A percentile compares a stretch with the other conserved stretches of the same genome.
phyloP scores from a whole-genome alignment of 2,329 filamentous ascomycete genomes.

The Trichophaea hybrida region DNA sequence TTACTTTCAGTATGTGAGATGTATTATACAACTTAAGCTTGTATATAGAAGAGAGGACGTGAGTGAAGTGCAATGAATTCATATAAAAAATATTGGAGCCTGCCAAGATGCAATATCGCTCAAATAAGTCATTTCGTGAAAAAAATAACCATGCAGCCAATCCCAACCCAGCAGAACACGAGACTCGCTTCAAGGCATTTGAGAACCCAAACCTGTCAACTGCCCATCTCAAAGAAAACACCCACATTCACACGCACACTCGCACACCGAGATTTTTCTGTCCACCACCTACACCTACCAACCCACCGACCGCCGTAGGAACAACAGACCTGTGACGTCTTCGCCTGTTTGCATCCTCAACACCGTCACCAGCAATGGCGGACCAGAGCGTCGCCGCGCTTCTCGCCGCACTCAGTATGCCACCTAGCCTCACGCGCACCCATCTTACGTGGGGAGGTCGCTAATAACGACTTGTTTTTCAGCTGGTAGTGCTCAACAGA shows the following conservation, averaged over 20 bases:
- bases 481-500: conserved; percentile 13
- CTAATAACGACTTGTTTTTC: conserved; percentile 4
- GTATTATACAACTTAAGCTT: no score
- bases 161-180: not conserved
- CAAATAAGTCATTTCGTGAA: not conserved
- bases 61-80: no score
- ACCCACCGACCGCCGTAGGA: not conserved
- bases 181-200: not conserved
- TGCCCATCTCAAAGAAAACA: not conserved
- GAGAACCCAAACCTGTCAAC: not conserved
- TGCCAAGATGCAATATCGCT: no score
- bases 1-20: no score
- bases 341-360: not conserved
- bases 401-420: conserved; percentile 26
- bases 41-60: no score
- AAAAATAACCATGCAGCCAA: not conserved
- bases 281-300: not conserved
- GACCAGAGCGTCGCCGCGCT: conserved; percentile 27
- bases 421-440: not conserved
- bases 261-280: not conserved
- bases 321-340: not conserved
- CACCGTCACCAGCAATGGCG: conserved; percentile 19
- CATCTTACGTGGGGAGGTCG: not conserved
- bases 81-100: no score
- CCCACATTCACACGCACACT: not conserved